These are phyloP conservation scores for Nigrospora osmanthi DNA, from an alignment of 2,329 filamentous ascomycete genomes.

Conservation along the genomic window DNA sequence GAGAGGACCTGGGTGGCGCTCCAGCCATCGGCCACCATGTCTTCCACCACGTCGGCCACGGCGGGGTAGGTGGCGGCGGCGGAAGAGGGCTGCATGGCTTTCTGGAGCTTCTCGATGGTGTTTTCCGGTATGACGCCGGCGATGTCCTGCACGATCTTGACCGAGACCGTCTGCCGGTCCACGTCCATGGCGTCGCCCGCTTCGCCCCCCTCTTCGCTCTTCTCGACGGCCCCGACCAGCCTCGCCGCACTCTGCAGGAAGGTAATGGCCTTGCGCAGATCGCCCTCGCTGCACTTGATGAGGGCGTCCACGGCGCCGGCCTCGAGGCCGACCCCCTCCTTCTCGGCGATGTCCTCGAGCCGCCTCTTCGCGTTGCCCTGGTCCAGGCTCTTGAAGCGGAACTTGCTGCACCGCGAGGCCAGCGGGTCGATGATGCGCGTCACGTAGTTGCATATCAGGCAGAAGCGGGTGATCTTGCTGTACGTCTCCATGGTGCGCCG, in stretches of 20 bases:
- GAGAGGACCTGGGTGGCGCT: slow-evolving; percentile 81
- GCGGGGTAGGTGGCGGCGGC: slow-evolving; percentile 60
- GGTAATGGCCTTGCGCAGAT: slow-evolving; percentile 92
- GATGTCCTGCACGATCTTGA: slow-evolving; percentile 84
- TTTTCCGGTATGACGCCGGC: slow-evolving; percentile 81
- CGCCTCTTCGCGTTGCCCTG: slow-evolving; percentile 74
- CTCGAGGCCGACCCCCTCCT: slow-evolving; percentile 70
- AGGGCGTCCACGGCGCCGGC: slow-evolving; percentile 75
- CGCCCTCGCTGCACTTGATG: slow-evolving; percentile 84
- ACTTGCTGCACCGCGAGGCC: slow-evolving; percentile 89
- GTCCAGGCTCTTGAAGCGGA: slow-evolving; percentile 93
- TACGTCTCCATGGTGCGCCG: slow-evolving; percentile 98
- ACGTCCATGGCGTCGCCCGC: slow-evolving; percentile 51
- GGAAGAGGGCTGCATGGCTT: slow-evolving; percentile 67
- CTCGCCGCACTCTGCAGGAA: slow-evolving; percentile 91
- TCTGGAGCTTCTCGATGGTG: slow-evolving; percentile 63
- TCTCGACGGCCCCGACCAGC: slow-evolving; percentile 62
- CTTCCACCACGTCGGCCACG: slow-evolving; percentile 73
- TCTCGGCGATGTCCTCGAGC: slow-evolving; percentile 72
- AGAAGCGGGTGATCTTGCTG: slow-evolving; percentile 92
- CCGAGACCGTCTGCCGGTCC: slow-evolving; percentile 57
- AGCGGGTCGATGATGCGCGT: slow-evolving; percentile 96
- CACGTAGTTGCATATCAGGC: slow-evolving; percentile 97
- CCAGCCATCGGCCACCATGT: slow-evolving; percentile 95
- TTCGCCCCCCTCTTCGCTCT: slow-evolving; percentile 42